Base-by-base conservation (phyloP, 192 early-diverging fungal species). In the Coemansia sp. region DNA sequence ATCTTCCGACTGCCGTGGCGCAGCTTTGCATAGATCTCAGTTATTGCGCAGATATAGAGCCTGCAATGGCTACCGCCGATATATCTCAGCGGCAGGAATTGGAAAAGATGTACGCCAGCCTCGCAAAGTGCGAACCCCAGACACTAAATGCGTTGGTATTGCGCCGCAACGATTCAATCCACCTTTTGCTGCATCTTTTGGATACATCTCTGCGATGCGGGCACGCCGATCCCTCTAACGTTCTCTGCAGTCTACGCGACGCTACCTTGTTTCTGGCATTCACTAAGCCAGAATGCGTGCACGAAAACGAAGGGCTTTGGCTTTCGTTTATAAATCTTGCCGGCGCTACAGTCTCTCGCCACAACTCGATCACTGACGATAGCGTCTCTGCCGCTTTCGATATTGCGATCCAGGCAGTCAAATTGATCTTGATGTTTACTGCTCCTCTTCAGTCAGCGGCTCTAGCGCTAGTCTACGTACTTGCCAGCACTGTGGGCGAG, bases 151-250 rank as follows among this genome's bases (percentile, higher is more conserved):
- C 50, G 16, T 5, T 66, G 15, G 47, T 69, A 13, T 56, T 75
- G 42, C 23, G 40, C 5, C 65, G 63, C 37, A 53, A 69, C 9
- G 67, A 65, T 8, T 19, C 67, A 7, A 21, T 64, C 9, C 67
- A 75, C 54, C 39, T 75, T 45, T 15, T 75, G 49, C 18, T 75
- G n/a, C 72, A 75, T 49, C 50, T 75, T 23, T 43, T 75, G 18
- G 67, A 75, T 32, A 38, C 69, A 26, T 62, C 72, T 8, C 52
- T 65, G 42, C 32, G 49, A 10, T 53, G 60, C 52, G 50, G 50
- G 38, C 39, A 57, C 47, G 43, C 69, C 16, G 67, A 65, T 9
- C 50, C 19, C 41, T 19, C 16, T 13, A 11, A 11, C 10, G 50
- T 23, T 12, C 56, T 75, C 18, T 42, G 26, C 47, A 41, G 57